Conservation (phyloP, 148 eudicot species). For the Diospyros lotus region DNA sequence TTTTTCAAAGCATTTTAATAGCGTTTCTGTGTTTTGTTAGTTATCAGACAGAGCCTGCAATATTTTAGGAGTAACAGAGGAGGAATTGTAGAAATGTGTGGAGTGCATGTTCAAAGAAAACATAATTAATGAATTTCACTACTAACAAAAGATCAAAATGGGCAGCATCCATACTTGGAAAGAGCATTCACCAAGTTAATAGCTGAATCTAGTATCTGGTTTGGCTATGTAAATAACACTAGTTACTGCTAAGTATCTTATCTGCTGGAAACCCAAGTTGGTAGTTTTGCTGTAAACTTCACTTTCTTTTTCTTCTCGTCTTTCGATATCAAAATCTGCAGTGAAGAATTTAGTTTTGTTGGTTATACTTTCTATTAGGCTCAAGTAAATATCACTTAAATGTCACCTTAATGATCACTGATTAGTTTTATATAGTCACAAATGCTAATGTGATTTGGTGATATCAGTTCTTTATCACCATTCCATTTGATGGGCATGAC, state of each 20-base stretch:
- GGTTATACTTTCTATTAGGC: background rate
- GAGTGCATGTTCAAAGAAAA: background rate
- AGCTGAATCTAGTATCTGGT: background rate
- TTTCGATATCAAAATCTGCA: background rate
- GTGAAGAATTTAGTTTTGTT: background rate
- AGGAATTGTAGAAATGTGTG: background rate
- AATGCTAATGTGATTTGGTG: background rate
- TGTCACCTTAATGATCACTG: background rate
- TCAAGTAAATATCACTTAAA: background rate
- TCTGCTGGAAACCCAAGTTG: background rate
- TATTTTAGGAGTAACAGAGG: no score
- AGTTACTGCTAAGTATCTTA: no score
- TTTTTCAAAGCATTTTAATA: background rate
- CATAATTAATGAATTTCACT: background rate
- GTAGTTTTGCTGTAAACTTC: background rate
- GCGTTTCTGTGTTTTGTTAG: background rate
- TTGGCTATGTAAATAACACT: no score
- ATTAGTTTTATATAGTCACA: background rate
- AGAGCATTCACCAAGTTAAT: background rate
- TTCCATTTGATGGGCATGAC: background rate
- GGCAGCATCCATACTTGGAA: background rate
- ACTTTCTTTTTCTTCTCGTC: background rate
- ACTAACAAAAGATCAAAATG: background rate
- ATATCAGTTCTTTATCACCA: background rate
- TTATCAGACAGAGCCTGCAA: background rate